phyloP scores from a whole-genome alignment of 2,329 filamentous ascomycete genomes.

The Diaporthe sp. region DNA sequence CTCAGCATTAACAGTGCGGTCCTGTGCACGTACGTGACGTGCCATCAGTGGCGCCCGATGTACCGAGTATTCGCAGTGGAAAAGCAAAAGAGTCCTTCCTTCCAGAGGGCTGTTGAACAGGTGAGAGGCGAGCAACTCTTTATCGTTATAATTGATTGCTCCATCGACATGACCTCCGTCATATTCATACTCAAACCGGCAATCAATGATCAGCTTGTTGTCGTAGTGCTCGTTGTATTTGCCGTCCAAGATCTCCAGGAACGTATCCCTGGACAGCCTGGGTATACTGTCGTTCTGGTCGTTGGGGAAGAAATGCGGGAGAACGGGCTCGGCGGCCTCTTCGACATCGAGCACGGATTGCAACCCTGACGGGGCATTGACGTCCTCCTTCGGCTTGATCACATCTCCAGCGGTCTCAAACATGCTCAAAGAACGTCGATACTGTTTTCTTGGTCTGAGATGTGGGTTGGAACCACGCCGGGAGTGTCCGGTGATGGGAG shows the following conservation, averaged over 20 bases:
- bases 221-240: slow-evolving; percentile 83
- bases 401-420: slow-evolving; percentile 93
- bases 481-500: slow-evolving; percentile 78
- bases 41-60: slow-evolving; percentile 98
- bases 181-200: slow-evolving; percentile 98
- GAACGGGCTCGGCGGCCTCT: slow-evolving; percentile 77
- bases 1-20: slow-evolving; percentile 87
- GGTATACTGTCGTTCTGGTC: slow-evolving; percentile 89
- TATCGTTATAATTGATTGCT: slow-evolving; percentile 97
- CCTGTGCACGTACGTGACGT: slow-evolving; percentile 89
- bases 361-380: slow-evolving; percentile 66
- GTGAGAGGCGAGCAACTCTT: slow-evolving; percentile 84
- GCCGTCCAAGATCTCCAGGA: slow-evolving; percentile 90
- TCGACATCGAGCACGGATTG: slow-evolving; percentile 89
- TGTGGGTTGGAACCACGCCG: slow-evolving; percentile 81
- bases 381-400: slow-evolving; percentile 82
- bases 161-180: slow-evolving; percentile 95
- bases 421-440: slow-evolving; percentile 96
- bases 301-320: slow-evolving; percentile 88
- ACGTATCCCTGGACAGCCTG: slow-evolving; percentile 84
- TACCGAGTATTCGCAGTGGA: slow-evolving; percentile 98
- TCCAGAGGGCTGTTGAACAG: slow-evolving; percentile 80
- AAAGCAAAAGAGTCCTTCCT: slow-evolving; percentile 84
- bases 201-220: slow-evolving; percentile 91
- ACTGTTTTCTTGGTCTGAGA: slow-evolving; percentile 86